phyloP scores from a whole-genome alignment of 2,329 filamentous ascomycete species.

The Curvularia spicifera region DNA sequence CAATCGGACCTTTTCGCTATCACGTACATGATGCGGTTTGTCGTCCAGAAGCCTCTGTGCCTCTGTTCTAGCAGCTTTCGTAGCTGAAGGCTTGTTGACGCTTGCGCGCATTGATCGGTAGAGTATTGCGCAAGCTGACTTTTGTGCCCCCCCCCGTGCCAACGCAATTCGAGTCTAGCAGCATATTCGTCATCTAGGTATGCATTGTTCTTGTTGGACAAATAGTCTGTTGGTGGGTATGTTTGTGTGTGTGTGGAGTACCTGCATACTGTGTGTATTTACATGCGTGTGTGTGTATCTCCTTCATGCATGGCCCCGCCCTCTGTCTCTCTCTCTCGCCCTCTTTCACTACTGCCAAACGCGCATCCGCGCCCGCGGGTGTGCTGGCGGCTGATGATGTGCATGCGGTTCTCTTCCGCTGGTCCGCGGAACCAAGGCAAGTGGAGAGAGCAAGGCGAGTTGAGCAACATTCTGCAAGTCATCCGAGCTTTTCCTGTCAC shows the following conservation, averaged over 20 bases:
- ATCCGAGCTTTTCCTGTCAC: conserved; percentile 1
- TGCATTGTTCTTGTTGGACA: background rate
- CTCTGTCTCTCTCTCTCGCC: background rate
- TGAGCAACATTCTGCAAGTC: background rate
- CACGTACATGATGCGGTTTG: conserved; percentile 7
- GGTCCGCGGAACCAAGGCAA: conserved; percentile 3
- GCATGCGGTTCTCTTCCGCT: background rate
- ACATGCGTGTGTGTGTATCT: background rate
- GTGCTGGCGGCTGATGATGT: conserved; percentile 1
- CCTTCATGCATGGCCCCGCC: background rate
- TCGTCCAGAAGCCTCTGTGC: background rate
- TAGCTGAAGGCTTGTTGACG: background rate
- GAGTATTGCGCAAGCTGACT: conserved; percentile 6
- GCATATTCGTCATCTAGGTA: background rate
- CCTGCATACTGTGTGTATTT: background rate
- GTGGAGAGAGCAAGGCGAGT: conserved; percentile 1
- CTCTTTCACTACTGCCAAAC: background rate
- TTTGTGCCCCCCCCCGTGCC: conserved; percentile 3
- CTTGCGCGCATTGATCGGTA: background rate
- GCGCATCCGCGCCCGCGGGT: background rate
- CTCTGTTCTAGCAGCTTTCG: background rate
- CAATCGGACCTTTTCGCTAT: conserved; percentile 6
- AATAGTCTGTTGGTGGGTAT: background rate
- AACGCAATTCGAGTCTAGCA: background rate
- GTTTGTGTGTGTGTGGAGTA: background rate